Evolutionary conservation across 305 asterid species (phyloP).

Genomic region (Solanum hybrid): DNA sequence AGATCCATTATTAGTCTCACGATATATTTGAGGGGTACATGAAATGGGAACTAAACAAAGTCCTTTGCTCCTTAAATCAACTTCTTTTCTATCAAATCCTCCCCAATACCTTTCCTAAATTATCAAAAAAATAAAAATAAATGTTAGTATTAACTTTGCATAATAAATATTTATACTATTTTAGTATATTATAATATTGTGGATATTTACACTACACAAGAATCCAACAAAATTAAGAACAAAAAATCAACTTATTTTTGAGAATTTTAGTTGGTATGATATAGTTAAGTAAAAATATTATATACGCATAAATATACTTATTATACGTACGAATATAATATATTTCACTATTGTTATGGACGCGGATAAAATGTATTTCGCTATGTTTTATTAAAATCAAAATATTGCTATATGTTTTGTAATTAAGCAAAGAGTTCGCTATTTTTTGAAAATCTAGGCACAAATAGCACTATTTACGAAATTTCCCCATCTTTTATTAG

Average conservation of each 20-base stretch:
- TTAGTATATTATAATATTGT: background rate
- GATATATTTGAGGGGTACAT: constrained; percentile 16
- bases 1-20: constrained; percentile 8
- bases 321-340: no score
- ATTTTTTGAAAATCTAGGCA: background rate
- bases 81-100: constrained; percentile 12
- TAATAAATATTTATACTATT: background rate
- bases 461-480: no score
- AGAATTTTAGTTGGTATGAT: background rate
- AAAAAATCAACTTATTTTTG: background rate
- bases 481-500: no score
- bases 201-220: background rate
- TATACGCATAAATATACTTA: background rate
- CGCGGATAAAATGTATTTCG: no score
- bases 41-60: constrained; percentile 30
- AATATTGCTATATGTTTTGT: background rate
- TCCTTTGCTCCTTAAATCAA: constrained; percentile 21
- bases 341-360: background rate
- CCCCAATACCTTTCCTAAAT: constrained; percentile 16
- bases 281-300: background rate
- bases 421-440: background rate
- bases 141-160: background rate
- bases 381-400: background rate
- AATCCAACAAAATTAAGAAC: background rate
- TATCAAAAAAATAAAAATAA: background rate